Conservation (phyloP, 768 basidiomycete species). For the Boletales sp. region DNA sequence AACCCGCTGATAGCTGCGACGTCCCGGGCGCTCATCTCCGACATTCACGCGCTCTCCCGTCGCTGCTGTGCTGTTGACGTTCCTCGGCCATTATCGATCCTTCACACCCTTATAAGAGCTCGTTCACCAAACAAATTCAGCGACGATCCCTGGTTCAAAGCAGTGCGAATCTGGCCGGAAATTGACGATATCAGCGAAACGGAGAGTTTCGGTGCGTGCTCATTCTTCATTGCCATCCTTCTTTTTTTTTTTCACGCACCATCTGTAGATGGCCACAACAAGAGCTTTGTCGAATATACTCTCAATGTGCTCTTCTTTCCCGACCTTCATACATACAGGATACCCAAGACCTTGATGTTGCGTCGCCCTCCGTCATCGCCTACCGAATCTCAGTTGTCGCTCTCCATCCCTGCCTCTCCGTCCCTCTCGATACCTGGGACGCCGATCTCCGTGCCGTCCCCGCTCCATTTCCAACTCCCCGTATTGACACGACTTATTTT, state of each 20-base stretch:
- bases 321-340: constrained; percentile 51
- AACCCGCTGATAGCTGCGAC: constrained; percentile 76
- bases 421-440: constrained; percentile 58
- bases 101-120: constrained; percentile 54
- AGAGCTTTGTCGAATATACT: constrained; percentile 75
- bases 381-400: constrained; percentile 23
- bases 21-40: constrained; percentile 66
- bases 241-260: background rate
- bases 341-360: constrained; percentile 39
- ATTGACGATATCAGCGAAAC: constrained; percentile 72
- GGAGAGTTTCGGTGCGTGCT: constrained; percentile 67
- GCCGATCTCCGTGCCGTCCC: constrained; percentile 55
- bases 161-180: constrained; percentile 69
- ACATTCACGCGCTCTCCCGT: constrained; percentile 61
- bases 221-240: background rate
- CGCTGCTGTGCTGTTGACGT: constrained; percentile 60
- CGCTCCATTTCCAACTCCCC: constrained; percentile 69
- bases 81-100: constrained; percentile 61
- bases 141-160: constrained; percentile 54
- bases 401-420: constrained; percentile 36
- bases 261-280: constrained; percentile 64
- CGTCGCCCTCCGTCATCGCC: constrained; percentile 31
- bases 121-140: constrained; percentile 12
- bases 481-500: constrained; percentile 72
- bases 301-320: constrained; percentile 75